Conservation (phyloP, 257 asterid genomes). For the Solanum pennellii region DNA sequence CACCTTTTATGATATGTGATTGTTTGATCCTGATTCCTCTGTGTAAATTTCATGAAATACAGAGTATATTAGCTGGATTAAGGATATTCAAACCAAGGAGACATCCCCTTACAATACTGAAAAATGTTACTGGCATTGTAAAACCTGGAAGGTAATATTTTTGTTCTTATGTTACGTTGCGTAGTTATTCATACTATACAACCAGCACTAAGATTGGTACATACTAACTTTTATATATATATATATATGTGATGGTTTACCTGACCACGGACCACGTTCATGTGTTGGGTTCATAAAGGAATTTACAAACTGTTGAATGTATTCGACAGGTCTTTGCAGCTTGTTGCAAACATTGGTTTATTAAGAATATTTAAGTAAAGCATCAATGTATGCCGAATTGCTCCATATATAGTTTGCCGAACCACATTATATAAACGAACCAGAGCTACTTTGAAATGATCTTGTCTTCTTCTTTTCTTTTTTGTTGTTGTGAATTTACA, state of each 20-base stretch:
- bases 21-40: neutral
- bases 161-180: neutral
- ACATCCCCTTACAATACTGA: constrained; percentile 48
- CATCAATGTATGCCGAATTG: neutral
- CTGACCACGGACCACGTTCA: neutral
- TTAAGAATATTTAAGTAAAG: neutral
- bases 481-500: neutral
- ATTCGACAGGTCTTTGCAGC: neutral
- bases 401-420: neutral
- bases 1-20: neutral
- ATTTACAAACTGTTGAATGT: neutral
- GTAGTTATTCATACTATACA: neutral
- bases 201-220: neutral
- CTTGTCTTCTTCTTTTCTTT: neutral
- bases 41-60: constrained; percentile 4
- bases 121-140: constrained; percentile 52
- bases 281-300: neutral
- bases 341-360: neutral
- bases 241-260: neutral
- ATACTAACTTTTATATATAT: neutral
- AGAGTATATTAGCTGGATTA: constrained; percentile 41
- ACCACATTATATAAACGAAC: neutral
- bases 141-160: constrained; percentile 66
- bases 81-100: constrained; percentile 39
- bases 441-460: neutral